A percentile compares a stretch with the other conserved stretches of the same genome.
phyloP scores from a whole-genome alignment of 1,284 basidiomycete species.

The Phlebopus sp. region DNA sequence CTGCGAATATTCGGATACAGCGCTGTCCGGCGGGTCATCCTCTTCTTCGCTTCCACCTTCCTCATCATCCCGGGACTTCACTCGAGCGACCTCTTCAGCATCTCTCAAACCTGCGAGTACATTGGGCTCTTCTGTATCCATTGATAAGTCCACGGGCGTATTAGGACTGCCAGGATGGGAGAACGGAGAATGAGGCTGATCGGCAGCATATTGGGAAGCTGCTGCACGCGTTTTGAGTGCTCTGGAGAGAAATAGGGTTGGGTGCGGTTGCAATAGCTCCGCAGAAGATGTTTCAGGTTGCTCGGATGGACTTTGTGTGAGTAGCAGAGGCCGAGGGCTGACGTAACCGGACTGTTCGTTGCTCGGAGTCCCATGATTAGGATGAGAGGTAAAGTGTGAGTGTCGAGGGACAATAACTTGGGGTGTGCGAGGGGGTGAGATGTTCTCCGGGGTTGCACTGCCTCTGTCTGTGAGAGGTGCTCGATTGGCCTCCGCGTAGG shows the following conservation, averaged over 20 bases:
- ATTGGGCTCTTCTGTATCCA: constrained; percentile 17
- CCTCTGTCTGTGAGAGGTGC: neutral
- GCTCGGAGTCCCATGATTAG: neutral
- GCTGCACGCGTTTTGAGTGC: constrained; percentile 22
- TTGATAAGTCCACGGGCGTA: constrained; percentile 7
- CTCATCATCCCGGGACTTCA: neutral
- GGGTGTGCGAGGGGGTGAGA: constrained; percentile 6
- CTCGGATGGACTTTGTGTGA: neutral
- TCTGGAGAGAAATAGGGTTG: constrained; percentile 21
- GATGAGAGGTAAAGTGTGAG: neutral
- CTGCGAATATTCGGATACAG: constrained; percentile 23
- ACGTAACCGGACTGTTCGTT: neutral
- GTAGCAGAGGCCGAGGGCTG: neutral
- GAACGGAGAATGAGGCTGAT: constrained; percentile 2
- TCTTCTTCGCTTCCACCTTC: neutral
- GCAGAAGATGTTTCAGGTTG: neutral
- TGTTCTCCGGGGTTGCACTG: neutral
- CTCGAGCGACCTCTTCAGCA: constrained; percentile 5
- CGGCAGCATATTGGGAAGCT: constrained; percentile 14
- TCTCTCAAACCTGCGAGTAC: constrained; percentile 9
- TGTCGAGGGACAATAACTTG: neutral
- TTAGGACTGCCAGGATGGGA: constrained; percentile 2
- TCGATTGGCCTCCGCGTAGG: constrained; percentile 9
- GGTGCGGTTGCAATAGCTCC: neutral
- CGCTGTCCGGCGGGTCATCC: constrained; percentile 1